Evolutionary conservation across 192 early-diverging fungal species (phyloP).

Genomic region (Mortierella claussenii): DNA sequence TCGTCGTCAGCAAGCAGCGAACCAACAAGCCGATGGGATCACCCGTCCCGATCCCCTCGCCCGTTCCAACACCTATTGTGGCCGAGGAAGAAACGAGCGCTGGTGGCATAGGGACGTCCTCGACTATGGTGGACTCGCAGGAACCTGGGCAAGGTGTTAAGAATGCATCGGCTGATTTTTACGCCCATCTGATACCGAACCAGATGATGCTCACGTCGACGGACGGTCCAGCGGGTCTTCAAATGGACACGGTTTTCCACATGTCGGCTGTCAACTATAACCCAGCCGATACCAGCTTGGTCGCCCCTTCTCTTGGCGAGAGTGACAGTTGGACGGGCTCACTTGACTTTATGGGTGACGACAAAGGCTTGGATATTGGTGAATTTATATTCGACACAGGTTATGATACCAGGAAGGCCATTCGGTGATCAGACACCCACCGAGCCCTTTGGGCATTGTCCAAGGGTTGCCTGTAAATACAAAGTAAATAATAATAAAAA

Average conservation of each 20-base stretch:
- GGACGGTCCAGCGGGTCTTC: neutral
- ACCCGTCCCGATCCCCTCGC: slow-evolving; percentile 9
- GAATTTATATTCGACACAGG: slow-evolving; percentile 18
- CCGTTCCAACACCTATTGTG: neutral
- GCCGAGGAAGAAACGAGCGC: neutral
- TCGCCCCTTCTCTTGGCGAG: neutral
- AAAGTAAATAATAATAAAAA: too few species aligned
- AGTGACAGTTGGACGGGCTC: slow-evolving; percentile 7
- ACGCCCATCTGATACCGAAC: neutral
- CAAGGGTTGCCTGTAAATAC: too few species aligned
- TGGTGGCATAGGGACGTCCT: too few species aligned
- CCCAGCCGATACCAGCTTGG: neutral
- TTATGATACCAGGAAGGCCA: neutral
- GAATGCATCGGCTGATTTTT: slow-evolving; percentile 5
- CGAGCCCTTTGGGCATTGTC: too few species aligned
- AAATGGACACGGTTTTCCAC: slow-evolving; percentile 6
- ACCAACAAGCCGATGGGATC: neutral
- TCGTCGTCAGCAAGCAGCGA: too few species aligned
- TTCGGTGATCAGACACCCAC: neutral
- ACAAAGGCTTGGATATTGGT: slow-evolving; percentile 9
- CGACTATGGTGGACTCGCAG: too few species aligned
- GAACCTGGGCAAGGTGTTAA: too few species aligned
- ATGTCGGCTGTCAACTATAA: neutral
- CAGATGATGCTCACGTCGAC: neutral
- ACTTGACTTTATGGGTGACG: slow-evolving; percentile 11